These are phyloP conservation scores for Saccharomyces hybrid DNA, from an alignment of 1,139 yeast species.

Conservation along the genomic window DNA sequence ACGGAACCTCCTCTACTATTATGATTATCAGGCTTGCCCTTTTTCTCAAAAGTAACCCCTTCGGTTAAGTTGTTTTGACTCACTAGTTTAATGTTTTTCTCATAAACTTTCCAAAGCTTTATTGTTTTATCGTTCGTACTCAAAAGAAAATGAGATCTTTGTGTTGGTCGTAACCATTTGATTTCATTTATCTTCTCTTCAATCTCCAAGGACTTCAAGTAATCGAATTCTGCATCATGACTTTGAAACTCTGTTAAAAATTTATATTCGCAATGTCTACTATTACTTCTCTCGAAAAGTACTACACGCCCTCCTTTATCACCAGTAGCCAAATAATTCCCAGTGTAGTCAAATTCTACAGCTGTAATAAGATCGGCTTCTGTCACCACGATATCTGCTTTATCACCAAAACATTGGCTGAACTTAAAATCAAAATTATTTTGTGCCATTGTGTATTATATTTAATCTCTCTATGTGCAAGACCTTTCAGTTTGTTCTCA, in stretches of 20 bases:
- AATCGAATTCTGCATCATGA: slow-evolving; percentile 98
- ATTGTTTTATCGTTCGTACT: slow-evolving; percentile 96
- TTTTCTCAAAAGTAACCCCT: slow-evolving; percentile 9
- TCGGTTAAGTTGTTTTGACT: slow-evolving; percentile 69
- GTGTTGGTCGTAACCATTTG: slow-evolving; percentile 88
- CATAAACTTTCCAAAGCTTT: slow-evolving; percentile 93
- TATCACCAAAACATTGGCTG: slow-evolving; percentile 95
- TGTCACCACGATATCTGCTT: slow-evolving; percentile 93
- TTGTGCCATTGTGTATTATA: slow-evolving; percentile 12
- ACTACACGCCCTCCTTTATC: slow-evolving; percentile 99
- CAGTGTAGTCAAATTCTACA: slow-evolving; percentile 92
- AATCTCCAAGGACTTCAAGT: slow-evolving; percentile 88
- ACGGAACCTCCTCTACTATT: slow-evolving; percentile 19
- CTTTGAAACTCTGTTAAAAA: slow-evolving; percentile 96
- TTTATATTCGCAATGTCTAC: slow-evolving; percentile 78
- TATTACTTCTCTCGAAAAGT: slow-evolving; percentile 75
- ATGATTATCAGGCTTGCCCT: slow-evolving; percentile 8
- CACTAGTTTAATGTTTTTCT: slow-evolving; percentile 85
- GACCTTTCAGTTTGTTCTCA: neutral
- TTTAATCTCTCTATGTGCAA: neutral
- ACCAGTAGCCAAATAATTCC: slow-evolving; percentile 94
- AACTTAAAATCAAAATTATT: slow-evolving; percentile 43
- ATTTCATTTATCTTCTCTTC: slow-evolving; percentile 97
- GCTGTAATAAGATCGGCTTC: slow-evolving; percentile 98
- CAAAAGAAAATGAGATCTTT: slow-evolving; percentile 79